These are phyloP conservation scores for Adiantum capillusveneris DNA, from an alignment of 75 land plant genomes.

Conservation along the genomic window DNA sequence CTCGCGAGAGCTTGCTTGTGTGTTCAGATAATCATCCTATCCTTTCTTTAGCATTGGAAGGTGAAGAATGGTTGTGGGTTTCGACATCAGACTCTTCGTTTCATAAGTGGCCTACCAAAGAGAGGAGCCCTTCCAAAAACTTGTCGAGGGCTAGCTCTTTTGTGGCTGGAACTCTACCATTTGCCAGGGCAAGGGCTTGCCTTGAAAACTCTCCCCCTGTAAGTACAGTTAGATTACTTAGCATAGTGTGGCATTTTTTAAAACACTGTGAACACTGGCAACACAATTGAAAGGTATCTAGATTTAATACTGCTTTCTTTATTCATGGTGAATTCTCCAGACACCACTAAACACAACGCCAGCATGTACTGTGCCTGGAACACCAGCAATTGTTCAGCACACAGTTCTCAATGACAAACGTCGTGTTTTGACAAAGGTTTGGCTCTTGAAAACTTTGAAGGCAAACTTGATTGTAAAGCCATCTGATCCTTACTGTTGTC, in stretches of 20 bases:
- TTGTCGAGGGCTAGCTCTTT: constrained; percentile 86
- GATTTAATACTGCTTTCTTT: too few relatives aligned
- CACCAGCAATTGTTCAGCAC: constrained; percentile 76
- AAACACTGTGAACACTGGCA: too few relatives aligned
- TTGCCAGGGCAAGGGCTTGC: constrained; percentile 85
- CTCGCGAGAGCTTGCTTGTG: constrained; percentile 77
- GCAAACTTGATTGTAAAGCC: too few relatives aligned
- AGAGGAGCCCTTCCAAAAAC: constrained; percentile 47
- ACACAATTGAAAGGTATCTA: too few relatives aligned
- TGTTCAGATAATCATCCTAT: constrained; percentile 77
- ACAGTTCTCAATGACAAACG: constrained; percentile 87
- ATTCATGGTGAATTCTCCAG: too few relatives aligned
- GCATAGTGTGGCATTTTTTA: too few relatives aligned
- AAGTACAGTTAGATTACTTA: too few relatives aligned
- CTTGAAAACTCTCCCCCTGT: constrained; percentile 90
- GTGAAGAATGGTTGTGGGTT: constrained; percentile 87
- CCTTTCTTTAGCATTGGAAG: constrained; percentile 61
- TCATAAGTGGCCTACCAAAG: constrained; percentile 85
- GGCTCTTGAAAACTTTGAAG: background rate
- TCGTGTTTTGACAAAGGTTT: constrained; percentile 91
- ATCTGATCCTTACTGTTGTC: too few relatives aligned
- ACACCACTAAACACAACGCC: constrained; percentile 75
- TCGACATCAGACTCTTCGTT: constrained; percentile 89
- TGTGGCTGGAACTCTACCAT: constrained; percentile 88
- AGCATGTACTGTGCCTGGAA: constrained; percentile 56